Evolutionary conservation across 257 asterid species (phyloP).

Genomic region (Phtheirospermum japonicum): DNA sequence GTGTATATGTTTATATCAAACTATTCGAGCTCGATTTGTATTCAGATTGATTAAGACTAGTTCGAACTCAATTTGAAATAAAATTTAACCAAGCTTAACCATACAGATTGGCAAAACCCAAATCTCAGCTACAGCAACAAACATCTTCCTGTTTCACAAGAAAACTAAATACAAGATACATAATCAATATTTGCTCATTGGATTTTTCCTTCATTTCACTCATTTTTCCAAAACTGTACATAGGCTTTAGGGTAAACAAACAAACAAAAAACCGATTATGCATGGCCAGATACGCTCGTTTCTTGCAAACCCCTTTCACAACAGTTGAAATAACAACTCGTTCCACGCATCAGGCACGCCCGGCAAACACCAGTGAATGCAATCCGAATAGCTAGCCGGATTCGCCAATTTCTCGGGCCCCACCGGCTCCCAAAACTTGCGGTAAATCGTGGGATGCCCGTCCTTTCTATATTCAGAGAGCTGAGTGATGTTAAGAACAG

Average conservation of each 20-base stretch:
- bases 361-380: conserved; percentile 95
- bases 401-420: conserved; percentile 48
- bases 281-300: not conserved
- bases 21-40: no score
- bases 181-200: not conserved
- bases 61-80: no score
- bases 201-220: not conserved
- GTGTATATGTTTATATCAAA: no score
- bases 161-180: no score
- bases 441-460: conserved; percentile 83
- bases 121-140: no score
- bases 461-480: conserved; percentile 89
- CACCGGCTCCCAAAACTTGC: conserved; percentile 90
- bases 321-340: conserved; percentile 66
- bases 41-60: no score
- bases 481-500: conserved; percentile 72
- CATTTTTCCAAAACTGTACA: not conserved
- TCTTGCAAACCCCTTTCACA: conserved; percentile 33
- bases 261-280: not conserved
- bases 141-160: no score
- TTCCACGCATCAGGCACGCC: conserved; percentile 96
- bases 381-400: conserved; percentile 81
- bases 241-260: not conserved
- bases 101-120: no score
- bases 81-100: no score